Conservation (phyloP, 176 grass and related monocot genomes). For the Oryza longistaminata region DNA sequence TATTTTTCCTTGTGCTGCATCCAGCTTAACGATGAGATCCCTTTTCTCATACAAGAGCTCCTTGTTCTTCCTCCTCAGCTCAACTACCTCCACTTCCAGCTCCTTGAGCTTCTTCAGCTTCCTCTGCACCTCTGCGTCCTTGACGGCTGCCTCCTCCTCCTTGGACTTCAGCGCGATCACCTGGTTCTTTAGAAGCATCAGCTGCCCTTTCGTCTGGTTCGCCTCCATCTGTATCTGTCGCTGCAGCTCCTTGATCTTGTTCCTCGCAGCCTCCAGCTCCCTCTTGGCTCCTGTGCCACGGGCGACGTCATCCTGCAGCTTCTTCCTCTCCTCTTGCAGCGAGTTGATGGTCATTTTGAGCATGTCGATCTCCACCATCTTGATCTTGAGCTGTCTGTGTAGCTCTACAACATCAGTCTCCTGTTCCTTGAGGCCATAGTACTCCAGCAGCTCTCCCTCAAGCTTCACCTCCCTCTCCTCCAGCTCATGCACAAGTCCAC, state of each 20-base stretch:
- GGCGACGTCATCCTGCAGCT: slow-evolving; percentile 64
- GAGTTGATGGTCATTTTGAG: slow-evolving; percentile 71
- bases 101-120: slow-evolving; percentile 86
- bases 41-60: slow-evolving; percentile 92
- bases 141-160: slow-evolving; percentile 72
- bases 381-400: slow-evolving; percentile 90
- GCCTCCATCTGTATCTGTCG: slow-evolving; percentile 75
- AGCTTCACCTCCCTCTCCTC: slow-evolving; percentile 91
- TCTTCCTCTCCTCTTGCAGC: slow-evolving; percentile 75
- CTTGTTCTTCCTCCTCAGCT: slow-evolving; percentile 90
- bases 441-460: slow-evolving; percentile 75
- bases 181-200: slow-evolving; percentile 92
- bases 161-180: slow-evolving; percentile 67
- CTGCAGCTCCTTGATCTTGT: slow-evolving; percentile 88
- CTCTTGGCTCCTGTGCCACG: slow-evolving; percentile 36
- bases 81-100: slow-evolving; percentile 79
- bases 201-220: slow-evolving; percentile 76
- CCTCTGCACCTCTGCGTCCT: slow-evolving; percentile 65
- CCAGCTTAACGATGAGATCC: slow-evolving; percentile 83
- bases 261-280: slow-evolving; percentile 57
- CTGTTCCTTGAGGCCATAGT: slow-evolving; percentile 93
- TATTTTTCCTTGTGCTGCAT: slow-evolving; percentile 74
- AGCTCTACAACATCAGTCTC: slow-evolving; percentile 70
- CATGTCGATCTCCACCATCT: slow-evolving; percentile 71
- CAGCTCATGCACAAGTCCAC: slow-evolving; percentile 52